Conservation (phyloP, 768 basidiomycete genomes). For the Leccinum longicurvipes region DNA sequence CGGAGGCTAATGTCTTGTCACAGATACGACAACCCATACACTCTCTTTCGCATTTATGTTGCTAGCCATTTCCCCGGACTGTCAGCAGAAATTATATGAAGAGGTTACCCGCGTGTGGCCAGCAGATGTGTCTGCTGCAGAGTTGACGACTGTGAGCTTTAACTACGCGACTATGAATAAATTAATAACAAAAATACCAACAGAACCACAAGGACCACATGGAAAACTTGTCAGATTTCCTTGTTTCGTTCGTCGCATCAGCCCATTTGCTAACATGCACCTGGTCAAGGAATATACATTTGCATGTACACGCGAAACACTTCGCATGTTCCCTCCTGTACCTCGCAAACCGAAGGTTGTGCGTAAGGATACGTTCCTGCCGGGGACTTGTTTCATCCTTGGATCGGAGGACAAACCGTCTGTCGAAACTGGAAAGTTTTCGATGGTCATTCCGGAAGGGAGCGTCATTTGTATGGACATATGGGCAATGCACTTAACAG, state of each 20-base stretch:
- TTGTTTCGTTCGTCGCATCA: background rate
- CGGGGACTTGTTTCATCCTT: conserved; percentile 32
- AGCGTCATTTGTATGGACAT: conserved; percentile 41
- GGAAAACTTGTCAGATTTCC: conserved; percentile 33
- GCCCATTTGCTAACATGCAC: background rate
- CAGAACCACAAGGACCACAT: conserved; percentile 42
- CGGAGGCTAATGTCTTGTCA: conserved; percentile 3
- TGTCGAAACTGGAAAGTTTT: conserved; percentile 28
- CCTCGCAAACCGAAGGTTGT: conserved; percentile 37
- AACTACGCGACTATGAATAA: background rate
- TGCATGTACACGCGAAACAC: conserved; percentile 44
- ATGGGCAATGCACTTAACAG: conserved; percentile 44
- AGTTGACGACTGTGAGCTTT: conserved; percentile 28
- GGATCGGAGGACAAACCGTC: conserved; percentile 11
- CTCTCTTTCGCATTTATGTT: conserved; percentile 41
- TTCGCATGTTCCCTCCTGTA: conserved; percentile 42
- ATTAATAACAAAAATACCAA: background rate
- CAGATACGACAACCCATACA: conserved; percentile 48
- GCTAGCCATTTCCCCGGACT: conserved; percentile 49
- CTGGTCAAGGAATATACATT: conserved; percentile 39
- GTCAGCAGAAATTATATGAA: conserved; percentile 44
- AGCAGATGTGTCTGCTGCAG: conserved; percentile 26
- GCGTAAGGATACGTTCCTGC: conserved; percentile 33
- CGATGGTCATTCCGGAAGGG: conserved; percentile 38
- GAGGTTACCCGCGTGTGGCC: conserved; percentile 43